Evolutionary conservation across 1,284 basidiomycete species (phyloP), one percentile per base, ranked within the genome.

Genomic region (Ceratobasidium papillatum): DNA sequence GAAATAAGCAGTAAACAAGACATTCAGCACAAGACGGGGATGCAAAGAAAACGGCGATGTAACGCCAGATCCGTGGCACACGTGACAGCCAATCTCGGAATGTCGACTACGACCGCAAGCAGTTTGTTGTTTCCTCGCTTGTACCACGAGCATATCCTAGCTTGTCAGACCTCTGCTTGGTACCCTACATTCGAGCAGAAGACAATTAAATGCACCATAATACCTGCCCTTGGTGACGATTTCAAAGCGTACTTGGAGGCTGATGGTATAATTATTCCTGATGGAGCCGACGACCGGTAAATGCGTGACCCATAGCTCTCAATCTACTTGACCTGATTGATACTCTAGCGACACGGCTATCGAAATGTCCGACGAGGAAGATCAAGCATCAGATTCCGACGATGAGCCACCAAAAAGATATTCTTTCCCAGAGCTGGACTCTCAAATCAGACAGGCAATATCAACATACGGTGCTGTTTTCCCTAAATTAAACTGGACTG

Each of bases 401-500:
- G 74, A 19, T 59, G 78, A 12, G 72, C 62, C 59, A 22, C 47
- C 56, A 72, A 75, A 59, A 61, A 82, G 78, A 77, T 91, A 88
- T 78, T 84, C 90, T 0, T 95, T 93, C 81, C 94, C 94, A 0
- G 89, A 90, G 73, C 83, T 98, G 22, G 95, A 96, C 79, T 82
- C 83, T 7, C 84, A 85, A 76, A 96, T 99, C 77, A 84, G 93
- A 61, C 80, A 84, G 8, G 88, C 87, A n/a, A 85, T 99, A 14
- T 79, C 82, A 32, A 83, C 88, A 74, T 96, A 95, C 79, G 92
- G 89, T 1, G 90, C 92, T 2, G 91, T 98, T 8, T 99, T 99
- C 80, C 96, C 97, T 0, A 99, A 99, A 81, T 87, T 98, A 65
- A 98, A 97, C 80, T 97, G 96, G 84, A 94, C 95, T 2, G 91